Conservation (phyloP, 306 rosid genomes). For the Malus sylvestris region DNA sequence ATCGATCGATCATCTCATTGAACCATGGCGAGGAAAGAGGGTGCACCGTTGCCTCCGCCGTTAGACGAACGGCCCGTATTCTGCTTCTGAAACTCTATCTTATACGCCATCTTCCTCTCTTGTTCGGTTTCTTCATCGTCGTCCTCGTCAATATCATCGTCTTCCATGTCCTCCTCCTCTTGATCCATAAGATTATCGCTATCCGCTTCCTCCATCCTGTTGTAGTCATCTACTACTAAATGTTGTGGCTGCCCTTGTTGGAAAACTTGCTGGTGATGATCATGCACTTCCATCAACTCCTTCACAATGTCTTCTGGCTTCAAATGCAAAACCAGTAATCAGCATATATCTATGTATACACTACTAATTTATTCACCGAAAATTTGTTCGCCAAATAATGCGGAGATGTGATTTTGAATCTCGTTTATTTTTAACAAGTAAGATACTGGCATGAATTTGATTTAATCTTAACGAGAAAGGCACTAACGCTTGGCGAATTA, state of each 20-base stretch:
- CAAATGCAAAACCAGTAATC: conserved; percentile 28
- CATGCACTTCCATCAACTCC: conserved; percentile 32
- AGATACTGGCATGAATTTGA: background rate
- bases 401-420: background rate
- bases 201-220: conserved; percentile 21
- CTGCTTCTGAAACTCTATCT: conserved; percentile 35
- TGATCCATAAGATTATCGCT: conserved; percentile 13
- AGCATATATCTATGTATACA: background rate
- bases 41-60: conserved; percentile 27
- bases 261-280: background rate
- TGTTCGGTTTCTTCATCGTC: conserved; percentile 11
- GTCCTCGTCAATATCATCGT: conserved; percentile 19
- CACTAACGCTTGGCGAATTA: too few relatives aligned
- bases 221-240: conserved; percentile 19
- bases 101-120: conserved; percentile 17
- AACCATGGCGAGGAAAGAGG: conserved; percentile 39
- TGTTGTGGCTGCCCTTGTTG: conserved; percentile 3
- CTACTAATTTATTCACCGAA: background rate
- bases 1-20: conserved; percentile 8
- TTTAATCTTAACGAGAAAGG: too few relatives aligned
- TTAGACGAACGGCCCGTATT: conserved; percentile 18
- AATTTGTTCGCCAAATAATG: background rate
- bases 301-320: conserved; percentile 57
- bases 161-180: conserved; percentile 19
- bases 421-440: background rate